These are phyloP conservation scores for Cytospora piceicola DNA, from an alignment of 2,329 filamentous ascomycete genomes.

Conservation along the genomic window DNA sequence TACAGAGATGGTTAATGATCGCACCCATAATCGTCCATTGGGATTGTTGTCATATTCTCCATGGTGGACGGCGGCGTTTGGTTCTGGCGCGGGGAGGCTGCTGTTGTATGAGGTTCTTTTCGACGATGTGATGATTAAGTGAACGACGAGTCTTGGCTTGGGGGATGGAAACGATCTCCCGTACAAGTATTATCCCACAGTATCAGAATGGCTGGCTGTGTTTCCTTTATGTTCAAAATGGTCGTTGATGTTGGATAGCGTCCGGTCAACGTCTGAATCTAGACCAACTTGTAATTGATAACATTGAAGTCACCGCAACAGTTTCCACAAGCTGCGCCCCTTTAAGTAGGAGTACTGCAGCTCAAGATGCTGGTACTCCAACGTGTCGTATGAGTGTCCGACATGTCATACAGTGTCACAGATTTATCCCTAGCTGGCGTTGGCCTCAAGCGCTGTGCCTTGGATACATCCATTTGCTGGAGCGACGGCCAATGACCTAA, in stretches of 20 bases:
- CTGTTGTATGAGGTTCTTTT: not conserved
- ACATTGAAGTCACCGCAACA: not conserved
- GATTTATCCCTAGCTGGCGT: not conserved
- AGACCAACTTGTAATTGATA: slow-evolving; percentile 13
- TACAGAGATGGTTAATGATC: slow-evolving; percentile 27
- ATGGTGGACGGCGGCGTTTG: slow-evolving; percentile 8
- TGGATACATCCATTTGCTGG: not conserved
- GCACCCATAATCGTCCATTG: not conserved
- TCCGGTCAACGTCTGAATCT: slow-evolving; percentile 12
- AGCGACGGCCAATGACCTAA: not conserved
- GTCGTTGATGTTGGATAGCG: slow-evolving; percentile 19
- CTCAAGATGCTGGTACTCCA: not conserved
- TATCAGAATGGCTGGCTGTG: slow-evolving; percentile 10
- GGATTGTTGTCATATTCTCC: not conserved
- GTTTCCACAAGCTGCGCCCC: not conserved
- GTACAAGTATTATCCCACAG: not conserved
- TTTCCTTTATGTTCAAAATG: slow-evolving; percentile 7
- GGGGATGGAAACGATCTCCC: not conserved
- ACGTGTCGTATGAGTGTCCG: no score
- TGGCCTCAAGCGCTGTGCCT: not conserved
- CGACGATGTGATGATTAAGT: slow-evolving; percentile 28
- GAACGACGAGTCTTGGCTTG: slow-evolving; percentile 5
- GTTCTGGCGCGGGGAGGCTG: not conserved
- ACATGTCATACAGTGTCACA: not conserved
- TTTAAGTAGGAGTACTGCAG: not conserved